Base-by-base conservation (phyloP, 192 early-diverging fungal genomes). In the Gigaspora rosea region DNA sequence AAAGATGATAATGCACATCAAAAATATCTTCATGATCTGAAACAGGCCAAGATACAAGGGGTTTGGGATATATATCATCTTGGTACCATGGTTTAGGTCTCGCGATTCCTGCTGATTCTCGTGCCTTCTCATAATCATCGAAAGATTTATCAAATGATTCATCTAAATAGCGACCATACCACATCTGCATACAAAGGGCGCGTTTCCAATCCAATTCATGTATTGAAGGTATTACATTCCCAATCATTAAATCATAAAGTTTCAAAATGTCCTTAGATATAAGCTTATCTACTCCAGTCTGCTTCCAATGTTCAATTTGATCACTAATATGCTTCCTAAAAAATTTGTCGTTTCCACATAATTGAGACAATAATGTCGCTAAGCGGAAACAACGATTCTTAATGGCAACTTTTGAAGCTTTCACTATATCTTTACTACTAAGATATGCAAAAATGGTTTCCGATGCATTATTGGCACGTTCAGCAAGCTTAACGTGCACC, bases 301-400 rank as follows among this genome's bases (percentile, higher is more conserved):
- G 66, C 27, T 80, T 72, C 71, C 83, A 90, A 8, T 81, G 67
- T 18, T 59, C 50, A 69, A 90, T 52, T 51, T 90, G 88, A 15
- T 81, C 69, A 50, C 78, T 59, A 6, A 90, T 72, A 66, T 72
- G 64, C 1, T 81, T 70, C 64, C 84, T 76, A 74, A 54, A 12
- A 76, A 80, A 67, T 59, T 78, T 85, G 74, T 89, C 90, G 27
- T 84, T 88, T 15, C 86, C 93, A 71, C 84, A 88, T 3, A 92
- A 78, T 80, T 96, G 96, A 8, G 92, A 78, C 33, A 98, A 66
- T 41, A 96, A 81, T 8, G 92, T 94, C 0, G 95, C 93, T 46
- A 96, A 85, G 2, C 89, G 86, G 72, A 90, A 89, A 80, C 96
- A 87, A 47, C 12, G 75, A 48, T 85, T 84, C 57, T 86, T 80